Percentiles rank a stretch among this genome's conserved stretches.
These are phyloP conservation scores for Hypoxylon sp. DNA, from an alignment of 2,329 filamentous ascomycete species.

Conservation along the genomic window DNA sequence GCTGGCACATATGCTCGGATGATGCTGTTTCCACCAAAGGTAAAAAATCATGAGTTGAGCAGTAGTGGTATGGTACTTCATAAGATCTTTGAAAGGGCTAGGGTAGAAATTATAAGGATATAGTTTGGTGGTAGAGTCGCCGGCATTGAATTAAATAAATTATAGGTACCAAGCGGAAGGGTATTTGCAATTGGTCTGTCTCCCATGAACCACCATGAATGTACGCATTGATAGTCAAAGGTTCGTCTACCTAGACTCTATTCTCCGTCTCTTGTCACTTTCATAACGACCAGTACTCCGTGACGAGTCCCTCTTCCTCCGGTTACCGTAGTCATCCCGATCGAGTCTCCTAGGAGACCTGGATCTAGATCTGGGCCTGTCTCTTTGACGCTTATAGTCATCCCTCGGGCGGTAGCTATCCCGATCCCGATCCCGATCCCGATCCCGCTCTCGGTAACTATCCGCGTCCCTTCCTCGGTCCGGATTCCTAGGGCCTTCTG, in stretches of 20 bases:
- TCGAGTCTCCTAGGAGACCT: slow-evolving; percentile 66
- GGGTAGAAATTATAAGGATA: slow-evolving; percentile 90
- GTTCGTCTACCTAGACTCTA: slow-evolving; percentile 61
- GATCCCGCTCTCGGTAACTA: slow-evolving; percentile 46
- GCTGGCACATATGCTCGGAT: slow-evolving; percentile 90
- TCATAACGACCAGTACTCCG: slow-evolving; percentile 68
- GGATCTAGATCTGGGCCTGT: slow-evolving; percentile 68
- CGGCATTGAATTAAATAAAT: not conserved
- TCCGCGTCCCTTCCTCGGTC: slow-evolving; percentile 49
- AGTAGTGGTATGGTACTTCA: slow-evolving; percentile 75
- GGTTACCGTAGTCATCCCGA: slow-evolving; percentile 62
- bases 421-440: slow-evolving; percentile 53
- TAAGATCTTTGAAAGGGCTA: slow-evolving; percentile 83
- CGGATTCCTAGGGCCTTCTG: slow-evolving; percentile 60
- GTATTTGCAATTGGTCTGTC: slow-evolving; percentile 18
- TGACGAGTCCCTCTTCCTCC: slow-evolving; percentile 72
- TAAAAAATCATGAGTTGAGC: slow-evolving; percentile 71
- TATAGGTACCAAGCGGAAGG: not conserved
- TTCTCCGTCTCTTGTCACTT: slow-evolving; percentile 71
- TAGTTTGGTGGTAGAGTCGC: slow-evolving; percentile 53
- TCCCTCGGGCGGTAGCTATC: slow-evolving; percentile 54
- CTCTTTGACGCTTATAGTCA: slow-evolving; percentile 56
- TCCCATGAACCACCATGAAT: slow-evolving; percentile 41
- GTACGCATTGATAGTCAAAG: slow-evolving; percentile 37
- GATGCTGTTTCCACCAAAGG: slow-evolving; percentile 76